Evolutionary conservation across 805 yeast species (phyloP), one percentile per base, ranked within the genome.

Genomic region (Lachancea dasiensis): DNA sequence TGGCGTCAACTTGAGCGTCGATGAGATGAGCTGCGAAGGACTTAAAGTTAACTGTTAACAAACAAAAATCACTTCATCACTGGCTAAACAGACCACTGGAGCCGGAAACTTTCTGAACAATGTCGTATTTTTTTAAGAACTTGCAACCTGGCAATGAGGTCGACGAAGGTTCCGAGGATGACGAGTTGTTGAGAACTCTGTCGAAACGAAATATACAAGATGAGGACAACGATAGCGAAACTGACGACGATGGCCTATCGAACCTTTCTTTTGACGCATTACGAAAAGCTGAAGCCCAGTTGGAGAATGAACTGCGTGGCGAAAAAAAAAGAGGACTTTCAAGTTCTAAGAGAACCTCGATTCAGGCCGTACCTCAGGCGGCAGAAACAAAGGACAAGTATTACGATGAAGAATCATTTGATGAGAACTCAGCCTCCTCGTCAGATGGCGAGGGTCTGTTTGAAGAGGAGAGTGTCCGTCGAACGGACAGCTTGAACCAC

Each of bases 181-280:
- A 46, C 18, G 49, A 48, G 24, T 34, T 47, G 15, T 38, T 41
- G 11, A 28, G 61, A 61, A 33, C 64, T 73, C 72, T 46, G 73
- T 28, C 33, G 6, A 21, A 17, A 27, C 13, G 33, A 17, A 6
- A 28, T 20, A 18, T 21, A 8, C 17, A 28, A 10, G 32, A 15
- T 10, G 33, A 35, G 49, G 35, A 30, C 6, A 30, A 30, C 7
- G 33, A 35, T 49, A 31, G 31, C 5, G 25, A 30, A 7, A 52
- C 58, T 5, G 53, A 58, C 36, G 73, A 70, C 36, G 79, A 59
- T 37, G 83, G 73, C 38, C 44, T 74, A 40, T 62, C 65, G 7
- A 66, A 72, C 4, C 46, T 79, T n/a, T 77, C 86, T 6, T 79
- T 81, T 64, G 85, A 81, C 1, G 72, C 83, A 4, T 59, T 81